Evolutionary conservation across 495 filamentous ascomycete genomes (phyloP).

Genomic region (Astrothelium subdiscretum): DNA sequence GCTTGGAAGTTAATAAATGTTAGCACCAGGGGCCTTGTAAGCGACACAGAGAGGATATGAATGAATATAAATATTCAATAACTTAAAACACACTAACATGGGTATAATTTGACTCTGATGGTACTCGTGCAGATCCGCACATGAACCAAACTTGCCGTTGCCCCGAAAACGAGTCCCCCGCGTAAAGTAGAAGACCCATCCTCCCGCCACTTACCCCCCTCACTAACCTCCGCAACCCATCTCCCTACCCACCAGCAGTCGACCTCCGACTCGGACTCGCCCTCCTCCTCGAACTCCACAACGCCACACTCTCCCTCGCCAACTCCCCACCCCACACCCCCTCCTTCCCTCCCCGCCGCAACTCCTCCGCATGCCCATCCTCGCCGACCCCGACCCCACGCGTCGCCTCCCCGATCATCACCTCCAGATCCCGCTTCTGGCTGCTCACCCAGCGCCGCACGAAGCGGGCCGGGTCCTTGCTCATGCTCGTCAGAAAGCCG

Average conservation of each 20-base stretch:
- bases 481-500: constrained; percentile 63
- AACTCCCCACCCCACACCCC: constrained; percentile 40
- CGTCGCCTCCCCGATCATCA: constrained; percentile 70
- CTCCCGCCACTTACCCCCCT: background rate
- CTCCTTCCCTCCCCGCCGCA: constrained; percentile 41
- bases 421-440: constrained; percentile 82
- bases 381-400: constrained; percentile 44
- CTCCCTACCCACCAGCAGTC: background rate
- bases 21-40: no score
- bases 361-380: constrained; percentile 43
- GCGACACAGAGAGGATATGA: no score
- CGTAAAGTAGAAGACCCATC: background rate
- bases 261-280: constrained; percentile 2
- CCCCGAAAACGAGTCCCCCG: no score
- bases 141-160: no score
- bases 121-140: no score
- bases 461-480: constrained; percentile 71
- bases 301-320: constrained; percentile 23
- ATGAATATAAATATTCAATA: no score
- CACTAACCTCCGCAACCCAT: background rate
- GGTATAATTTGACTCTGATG: no score
- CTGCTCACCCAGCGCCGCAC: constrained; percentile 72
- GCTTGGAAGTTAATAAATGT: no score
- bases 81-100: no score
- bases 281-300: constrained; percentile 19